phyloP scores from a whole-genome alignment of 1,284 basidiomycete species.

The Puccinia triticina region DNA sequence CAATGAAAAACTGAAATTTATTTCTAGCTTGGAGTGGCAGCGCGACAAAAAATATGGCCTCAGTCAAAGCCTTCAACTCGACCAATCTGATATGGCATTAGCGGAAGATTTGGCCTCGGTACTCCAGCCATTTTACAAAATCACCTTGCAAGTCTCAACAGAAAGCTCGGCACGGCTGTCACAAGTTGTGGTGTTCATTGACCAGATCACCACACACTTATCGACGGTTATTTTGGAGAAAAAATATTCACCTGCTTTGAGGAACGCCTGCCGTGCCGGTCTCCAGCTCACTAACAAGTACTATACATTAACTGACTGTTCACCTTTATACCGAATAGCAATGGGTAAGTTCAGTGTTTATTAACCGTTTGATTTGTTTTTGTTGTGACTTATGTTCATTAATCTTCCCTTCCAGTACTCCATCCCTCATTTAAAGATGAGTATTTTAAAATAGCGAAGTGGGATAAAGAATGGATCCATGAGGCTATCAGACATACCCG shows the following conservation, averaged over 20 bases:
- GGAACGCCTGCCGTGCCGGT: neutral
- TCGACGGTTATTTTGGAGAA: too few species aligned
- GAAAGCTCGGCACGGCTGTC: neutral
- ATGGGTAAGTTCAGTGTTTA: too few species aligned
- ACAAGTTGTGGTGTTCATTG: neutral
- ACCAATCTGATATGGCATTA: neutral
- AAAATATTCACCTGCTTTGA: slow-evolving; percentile 1
- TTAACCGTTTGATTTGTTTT: neutral
- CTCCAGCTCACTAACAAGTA: slow-evolving; percentile 24
- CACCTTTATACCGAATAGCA: neutral
- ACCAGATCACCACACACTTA: neutral
- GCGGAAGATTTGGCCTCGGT: neutral
- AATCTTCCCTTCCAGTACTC: slow-evolving; percentile 12
- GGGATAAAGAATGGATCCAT: too few species aligned
- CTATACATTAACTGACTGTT: slow-evolving; percentile 7
- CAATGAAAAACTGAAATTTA: too few species aligned
- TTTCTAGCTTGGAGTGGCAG: slow-evolving; percentile 5
- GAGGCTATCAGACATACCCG: neutral
- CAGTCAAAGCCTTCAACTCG: neutral
- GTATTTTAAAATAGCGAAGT: neutral
- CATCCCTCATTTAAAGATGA: neutral
- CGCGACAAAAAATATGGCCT: slow-evolving; percentile 18
- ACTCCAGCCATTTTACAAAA: too few species aligned
- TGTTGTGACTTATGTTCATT: neutral
- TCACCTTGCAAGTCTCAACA: slow-evolving; percentile 3